Evolutionary conservation across 2,329 filamentous ascomycete species (phyloP).

Genomic region (Penicillium sp.): DNA sequence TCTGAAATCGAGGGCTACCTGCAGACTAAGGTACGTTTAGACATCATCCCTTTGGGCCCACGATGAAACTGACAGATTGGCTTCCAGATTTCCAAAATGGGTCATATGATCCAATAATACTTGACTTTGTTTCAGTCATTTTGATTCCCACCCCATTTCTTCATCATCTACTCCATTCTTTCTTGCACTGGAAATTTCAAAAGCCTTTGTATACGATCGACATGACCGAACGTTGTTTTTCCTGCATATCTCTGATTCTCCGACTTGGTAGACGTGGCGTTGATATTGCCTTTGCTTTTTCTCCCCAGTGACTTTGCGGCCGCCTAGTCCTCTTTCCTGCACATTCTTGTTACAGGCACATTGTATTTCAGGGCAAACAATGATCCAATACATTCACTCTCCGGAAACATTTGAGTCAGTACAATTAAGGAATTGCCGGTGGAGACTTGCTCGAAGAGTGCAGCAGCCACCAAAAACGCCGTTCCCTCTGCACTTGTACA

Average conservation of each 20-base stretch:
- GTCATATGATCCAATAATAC: slow-evolving; percentile 64
- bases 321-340: not conserved
- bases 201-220: slow-evolving; percentile 24
- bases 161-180: slow-evolving; percentile 7
- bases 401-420: too few relatives aligned
- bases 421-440: too few relatives aligned
- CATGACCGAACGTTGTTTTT: slow-evolving; percentile 18
- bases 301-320: slow-evolving; percentile 1
- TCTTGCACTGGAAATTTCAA: slow-evolving; percentile 9
- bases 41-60: slow-evolving; percentile 33
- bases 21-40: slow-evolving; percentile 83
- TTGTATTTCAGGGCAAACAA: not conserved
- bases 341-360: not conserved
- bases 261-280: slow-evolving; percentile 3
- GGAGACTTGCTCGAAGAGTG: too few relatives aligned
- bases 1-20: slow-evolving; percentile 92
- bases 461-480: too few relatives aligned
- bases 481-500: too few relatives aligned
- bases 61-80: not conserved
- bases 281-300: slow-evolving; percentile 15
- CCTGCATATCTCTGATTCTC: slow-evolving; percentile 18
- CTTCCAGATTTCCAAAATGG: slow-evolving; percentile 79
- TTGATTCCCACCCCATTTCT: slow-evolving; percentile 2
- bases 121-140: slow-evolving; percentile 3
- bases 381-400: not conserved